These are phyloP conservation scores for Spatholobus suberectus DNA, from an alignment of 306 rosid species.

Conservation along the genomic window DNA sequence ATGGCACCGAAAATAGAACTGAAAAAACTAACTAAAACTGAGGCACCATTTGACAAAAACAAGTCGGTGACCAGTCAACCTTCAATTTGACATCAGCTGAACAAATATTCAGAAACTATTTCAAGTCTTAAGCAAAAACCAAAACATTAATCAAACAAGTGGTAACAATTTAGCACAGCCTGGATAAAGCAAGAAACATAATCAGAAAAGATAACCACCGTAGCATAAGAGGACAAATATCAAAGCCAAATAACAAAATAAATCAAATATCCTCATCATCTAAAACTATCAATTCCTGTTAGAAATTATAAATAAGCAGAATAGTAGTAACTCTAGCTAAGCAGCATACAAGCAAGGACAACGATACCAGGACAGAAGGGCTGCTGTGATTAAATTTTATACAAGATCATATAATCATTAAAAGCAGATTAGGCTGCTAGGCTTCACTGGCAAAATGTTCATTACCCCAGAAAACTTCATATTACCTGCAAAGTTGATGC, in stretches of 20 bases:
- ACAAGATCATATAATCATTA: conserved; percentile 35
- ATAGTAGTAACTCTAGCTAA: conserved; percentile 22
- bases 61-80: background rate
- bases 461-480: conserved; percentile 20
- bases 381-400: conserved; percentile 22
- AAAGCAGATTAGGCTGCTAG: conserved; percentile 31
- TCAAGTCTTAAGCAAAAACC: background rate
- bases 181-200: background rate
- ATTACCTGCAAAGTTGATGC: conserved; percentile 23
- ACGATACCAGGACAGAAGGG: conserved; percentile 23
- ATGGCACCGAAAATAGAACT: background rate
- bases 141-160: background rate
- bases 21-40: conserved; percentile 1
- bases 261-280: conserved; percentile 31
- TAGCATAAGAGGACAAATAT: conserved; percentile 28
- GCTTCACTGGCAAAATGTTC: conserved; percentile 34
- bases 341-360: conserved; percentile 35
- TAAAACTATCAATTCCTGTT: conserved; percentile 29
- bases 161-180: background rate
- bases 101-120: background rate
- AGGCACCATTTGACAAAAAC: background rate
- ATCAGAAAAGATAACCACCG: conserved; percentile 7
- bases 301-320: conserved; percentile 40
- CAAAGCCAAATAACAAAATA: conserved; percentile 24
- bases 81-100: conserved; percentile 21